Evolutionary conservation across 2,329 filamentous ascomycete species (phyloP).

Genomic region (Colletotrichum sp.): DNA sequence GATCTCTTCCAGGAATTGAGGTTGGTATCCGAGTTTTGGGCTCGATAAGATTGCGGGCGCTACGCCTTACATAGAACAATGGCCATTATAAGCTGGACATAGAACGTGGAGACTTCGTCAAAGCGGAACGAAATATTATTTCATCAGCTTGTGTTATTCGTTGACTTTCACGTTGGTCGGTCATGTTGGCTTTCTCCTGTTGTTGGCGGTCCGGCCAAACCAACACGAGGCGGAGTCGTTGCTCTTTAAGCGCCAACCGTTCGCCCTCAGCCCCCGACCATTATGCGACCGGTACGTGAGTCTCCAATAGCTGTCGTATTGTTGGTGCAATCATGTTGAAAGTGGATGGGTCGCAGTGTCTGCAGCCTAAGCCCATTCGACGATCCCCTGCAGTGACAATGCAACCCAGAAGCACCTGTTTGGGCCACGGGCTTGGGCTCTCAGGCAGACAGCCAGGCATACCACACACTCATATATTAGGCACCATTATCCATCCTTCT

Average conservation of each 20-base stretch:
- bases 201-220: not conserved
- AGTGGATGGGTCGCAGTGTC: not conserved
- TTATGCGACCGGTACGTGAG: not conserved
- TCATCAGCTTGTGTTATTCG: not conserved
- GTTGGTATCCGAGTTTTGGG: not conserved
- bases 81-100: not conserved
- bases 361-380: not conserved
- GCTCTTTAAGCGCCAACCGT: not conserved
- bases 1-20: not conserved
- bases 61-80: not conserved
- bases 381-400: not conserved
- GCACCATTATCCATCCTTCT: fast-evolving
- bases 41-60: not conserved
- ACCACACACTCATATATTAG: not conserved
- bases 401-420: not conserved
- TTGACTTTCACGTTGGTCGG: not conserved
- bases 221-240: not conserved
- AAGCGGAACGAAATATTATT: not conserved
- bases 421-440: not conserved
- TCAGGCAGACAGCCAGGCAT: not conserved
- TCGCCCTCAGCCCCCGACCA: not conserved
- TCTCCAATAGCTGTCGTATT: not conserved
- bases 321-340: not conserved
- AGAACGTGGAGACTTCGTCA: not conserved
- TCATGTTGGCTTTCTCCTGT: not conserved